These are phyloP conservation scores for Tetragonia tetragonoides DNA, from an alignment of 148 eudicot genomes.

Conservation along the genomic window DNA sequence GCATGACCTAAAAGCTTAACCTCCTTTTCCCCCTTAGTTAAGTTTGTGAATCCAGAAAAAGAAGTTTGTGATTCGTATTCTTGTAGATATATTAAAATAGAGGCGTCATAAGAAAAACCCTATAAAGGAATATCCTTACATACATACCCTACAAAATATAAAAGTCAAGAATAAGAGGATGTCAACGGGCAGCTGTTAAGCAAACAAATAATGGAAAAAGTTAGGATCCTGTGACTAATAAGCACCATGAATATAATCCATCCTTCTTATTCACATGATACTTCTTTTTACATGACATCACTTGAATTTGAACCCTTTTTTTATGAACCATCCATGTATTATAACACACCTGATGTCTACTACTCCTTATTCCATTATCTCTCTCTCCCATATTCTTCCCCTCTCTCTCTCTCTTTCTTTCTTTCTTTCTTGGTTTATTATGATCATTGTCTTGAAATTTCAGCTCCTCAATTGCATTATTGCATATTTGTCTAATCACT, in stretches of 20 bases:
- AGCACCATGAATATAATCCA: not conserved
- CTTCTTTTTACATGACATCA: constrained; percentile 33
- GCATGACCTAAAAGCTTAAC: too few relatives aligned
- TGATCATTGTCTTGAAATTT: constrained; percentile 22
- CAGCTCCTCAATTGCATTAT: constrained; percentile 16
- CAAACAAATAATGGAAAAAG: not conserved
- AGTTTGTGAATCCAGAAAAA: too few relatives aligned
- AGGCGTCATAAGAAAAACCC: too few relatives aligned
- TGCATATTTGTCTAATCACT: constrained; percentile 23
- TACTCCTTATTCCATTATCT: not conserved
- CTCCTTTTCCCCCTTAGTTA: too few relatives aligned
- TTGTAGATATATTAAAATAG: too few relatives aligned
- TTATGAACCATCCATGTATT: not conserved
- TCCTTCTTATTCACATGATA: constrained; percentile 26
- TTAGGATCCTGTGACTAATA: not conserved
- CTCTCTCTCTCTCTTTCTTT: not conserved
- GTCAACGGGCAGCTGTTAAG: constrained; percentile 19
- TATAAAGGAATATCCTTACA: too few relatives aligned
- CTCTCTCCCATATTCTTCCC: too few relatives aligned
- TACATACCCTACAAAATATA: too few relatives aligned
- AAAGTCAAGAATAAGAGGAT: too few relatives aligned
- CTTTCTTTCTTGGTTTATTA: constrained; percentile 13
- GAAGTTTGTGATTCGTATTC: too few relatives aligned
- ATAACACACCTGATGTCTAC: constrained; percentile 17
- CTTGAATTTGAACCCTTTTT: constrained; percentile 4